These are phyloP conservation scores for Colletotrichum sp. DNA, from an alignment of 2,329 filamentous ascomycete genomes.

Conservation along the genomic window DNA sequence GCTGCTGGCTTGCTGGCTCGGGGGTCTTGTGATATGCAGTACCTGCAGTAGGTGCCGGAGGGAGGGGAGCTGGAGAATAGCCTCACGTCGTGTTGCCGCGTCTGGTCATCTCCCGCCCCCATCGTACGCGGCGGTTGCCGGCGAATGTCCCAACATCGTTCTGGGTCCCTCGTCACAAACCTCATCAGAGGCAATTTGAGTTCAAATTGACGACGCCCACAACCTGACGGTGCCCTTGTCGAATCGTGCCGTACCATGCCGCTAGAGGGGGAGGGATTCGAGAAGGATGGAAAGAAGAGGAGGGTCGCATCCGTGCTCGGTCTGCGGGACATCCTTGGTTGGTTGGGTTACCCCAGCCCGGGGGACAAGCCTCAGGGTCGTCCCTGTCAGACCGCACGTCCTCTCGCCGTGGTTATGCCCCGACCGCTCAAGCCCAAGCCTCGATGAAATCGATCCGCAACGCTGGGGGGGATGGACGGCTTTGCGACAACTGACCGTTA, in stretches of 20 bases:
- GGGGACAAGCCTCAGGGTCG: conserved; percentile 4
- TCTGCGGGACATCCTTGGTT: conserved; percentile 15
- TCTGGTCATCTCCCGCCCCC: conserved; percentile 27
- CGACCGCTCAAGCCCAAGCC: conserved; percentile 4
- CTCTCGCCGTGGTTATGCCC: neutral
- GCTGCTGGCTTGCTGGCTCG: neutral
- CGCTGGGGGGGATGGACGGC: neutral
- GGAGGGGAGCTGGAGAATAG: conserved; percentile 51
- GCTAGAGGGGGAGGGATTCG: conserved; percentile 13
- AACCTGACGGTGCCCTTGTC: neutral
- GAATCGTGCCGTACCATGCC: conserved; percentile 1
- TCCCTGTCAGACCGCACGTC: conserved; percentile 18
- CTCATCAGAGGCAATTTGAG: conserved; percentile 14
- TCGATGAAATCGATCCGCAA: conserved; percentile 15
- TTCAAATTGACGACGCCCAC: conserved; percentile 16
- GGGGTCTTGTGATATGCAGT: neutral
- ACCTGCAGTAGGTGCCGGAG: neutral
- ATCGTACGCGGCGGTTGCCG: conserved; percentile 29
- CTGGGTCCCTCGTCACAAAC: neutral
- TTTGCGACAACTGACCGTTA: neutral
- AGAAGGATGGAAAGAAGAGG: conserved; percentile 20
- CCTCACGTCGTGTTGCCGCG: conserved; percentile 45
- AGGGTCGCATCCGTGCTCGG: conserved; percentile 20
- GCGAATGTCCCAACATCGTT: neutral
- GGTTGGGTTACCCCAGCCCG: conserved; percentile 9